A percentile compares a stretch with the other conserved stretches of the same genome.
Evolutionary conservation across 2,329 filamentous ascomycete genomes (phyloP).

Genomic region (Paracoccidioides brasiliensis): DNA sequence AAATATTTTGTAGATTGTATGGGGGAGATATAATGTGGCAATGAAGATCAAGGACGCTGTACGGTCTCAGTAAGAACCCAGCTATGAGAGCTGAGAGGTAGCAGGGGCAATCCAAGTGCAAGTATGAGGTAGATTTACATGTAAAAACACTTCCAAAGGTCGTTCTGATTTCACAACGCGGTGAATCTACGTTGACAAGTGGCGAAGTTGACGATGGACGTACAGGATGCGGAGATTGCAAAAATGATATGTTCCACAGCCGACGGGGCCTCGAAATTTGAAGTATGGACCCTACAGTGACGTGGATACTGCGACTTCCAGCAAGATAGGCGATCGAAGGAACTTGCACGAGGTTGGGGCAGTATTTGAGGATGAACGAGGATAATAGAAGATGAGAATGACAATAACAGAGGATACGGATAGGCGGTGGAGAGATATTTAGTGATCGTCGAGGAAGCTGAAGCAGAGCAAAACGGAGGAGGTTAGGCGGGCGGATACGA

Average conservation of each 20-base stretch:
- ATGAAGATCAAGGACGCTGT: background rate
- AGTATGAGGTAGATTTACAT: too few relatives aligned
- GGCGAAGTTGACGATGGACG: background rate
- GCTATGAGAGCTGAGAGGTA: background rate
- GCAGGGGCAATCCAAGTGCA: too few relatives aligned
- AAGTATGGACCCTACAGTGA: background rate
- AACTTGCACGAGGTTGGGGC: background rate
- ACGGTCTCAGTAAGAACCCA: background rate
- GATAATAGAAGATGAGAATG: background rate
- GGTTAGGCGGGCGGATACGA: conserved; percentile 9
- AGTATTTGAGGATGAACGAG: background rate
- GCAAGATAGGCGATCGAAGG: background rate
- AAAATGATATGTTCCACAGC: background rate
- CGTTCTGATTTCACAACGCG: background rate
- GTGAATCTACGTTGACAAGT: background rate
- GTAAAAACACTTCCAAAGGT: too few relatives aligned
- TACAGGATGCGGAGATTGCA: background rate
- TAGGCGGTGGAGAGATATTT: background rate
- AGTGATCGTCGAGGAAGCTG: conserved; percentile 1
- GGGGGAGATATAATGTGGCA: background rate
- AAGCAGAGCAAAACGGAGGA: background rate
- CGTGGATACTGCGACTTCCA: background rate
- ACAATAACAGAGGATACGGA: background rate
- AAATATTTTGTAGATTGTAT: background rate
- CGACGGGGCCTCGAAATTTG: background rate